Evolutionary conservation across 352 stramenopile genomes (phyloP), one percentile per base, ranked within the genome.

Genomic region (Saprolegnia parasitica): DNA sequence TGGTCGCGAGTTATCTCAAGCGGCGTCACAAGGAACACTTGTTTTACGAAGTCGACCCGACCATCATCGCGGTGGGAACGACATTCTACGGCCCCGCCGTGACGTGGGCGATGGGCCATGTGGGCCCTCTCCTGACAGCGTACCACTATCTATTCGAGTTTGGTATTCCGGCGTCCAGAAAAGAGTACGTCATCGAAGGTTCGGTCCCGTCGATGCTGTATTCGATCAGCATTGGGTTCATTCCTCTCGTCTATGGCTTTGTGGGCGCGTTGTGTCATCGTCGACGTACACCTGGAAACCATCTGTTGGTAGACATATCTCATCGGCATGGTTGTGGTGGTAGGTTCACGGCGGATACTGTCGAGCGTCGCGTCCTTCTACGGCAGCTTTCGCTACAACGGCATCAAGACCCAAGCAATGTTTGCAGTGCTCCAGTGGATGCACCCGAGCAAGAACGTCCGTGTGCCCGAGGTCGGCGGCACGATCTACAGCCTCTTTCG

Each of bases 231-330:
- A 55, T 55, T 55, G 47, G n/a, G 24, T 55, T 29, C n/a, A 29
- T 29, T 29, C n/a, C 47, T 2, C 47, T 55, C n/a, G 24, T 55
- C 24, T 55, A 55, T 55, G 47, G 47, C 47, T 55, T 55, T 55
- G 47, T 55, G n/a, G n/a, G 47, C 24, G 47, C n/a, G 29, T 35
- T 35, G 29, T 35, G 29, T 5, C 29, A 5, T 5, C 29, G 29
- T 5, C 29, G 5, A 2, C 29, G 29, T 35, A 35, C 29, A 35
- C 29, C 29, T 35, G 2, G 29, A 2, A 35, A 35, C 29, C 2
- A 35, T 55, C 24, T 55, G n/a, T 29, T 55, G n/a, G n/a, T n/a
- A n/a, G n/a, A n/a, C n/a, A n/a, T n/a, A n/a, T n/a, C n/a, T n/a
- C n/a, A n/a, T n/a, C n/a, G n/a, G n/a, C n/a, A n/a, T n/a, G n/a